phyloP scores from a whole-genome alignment of 163 green algal species.

The Scenedesmus sp. region DNA sequence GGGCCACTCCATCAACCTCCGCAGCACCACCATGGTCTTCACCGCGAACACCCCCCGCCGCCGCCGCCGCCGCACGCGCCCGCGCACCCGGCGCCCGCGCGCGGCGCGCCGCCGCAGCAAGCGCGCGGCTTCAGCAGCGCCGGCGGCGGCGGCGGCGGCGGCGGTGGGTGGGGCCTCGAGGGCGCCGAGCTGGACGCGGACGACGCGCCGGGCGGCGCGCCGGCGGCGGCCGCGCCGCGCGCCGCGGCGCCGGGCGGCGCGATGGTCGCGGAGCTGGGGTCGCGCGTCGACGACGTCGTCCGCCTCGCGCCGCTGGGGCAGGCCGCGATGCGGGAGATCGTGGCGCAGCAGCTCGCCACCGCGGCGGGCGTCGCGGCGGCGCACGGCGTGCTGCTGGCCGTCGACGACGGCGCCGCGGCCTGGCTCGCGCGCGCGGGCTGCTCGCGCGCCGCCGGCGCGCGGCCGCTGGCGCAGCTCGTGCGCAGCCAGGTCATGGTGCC shows the following conservation, averaged over 20 bases:
- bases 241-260: background rate
- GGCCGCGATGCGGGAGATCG: conserved; percentile 5
- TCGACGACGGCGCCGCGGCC: conserved; percentile 1
- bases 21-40: conserved; percentile 55
- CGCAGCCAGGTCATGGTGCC: conserved; percentile 47
- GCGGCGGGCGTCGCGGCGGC: background rate
- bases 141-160: background rate
- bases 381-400: conserved; percentile 7
- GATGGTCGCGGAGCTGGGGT: conserved; percentile 38
- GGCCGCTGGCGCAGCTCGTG: conserved; percentile 29
- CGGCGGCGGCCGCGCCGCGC: background rate
- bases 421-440: conserved; percentile 9
- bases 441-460: background rate
- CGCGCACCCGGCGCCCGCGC: background rate
- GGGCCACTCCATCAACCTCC: conserved; percentile 55
- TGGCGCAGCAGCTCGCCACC: background rate
- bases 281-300: conserved; percentile 45
- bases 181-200: conserved; percentile 7
- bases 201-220: background rate
- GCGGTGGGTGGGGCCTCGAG: background rate
- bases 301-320: conserved; percentile 15
- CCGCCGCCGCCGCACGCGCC: too few species aligned
- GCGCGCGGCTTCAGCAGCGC: conserved; percentile 1
- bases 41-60: conserved; percentile 53
- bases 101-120: background rate